These are phyloP conservation scores for Flaveria robusta DNA, from an alignment of 129 eudicot species.

Conservation along the genomic window DNA sequence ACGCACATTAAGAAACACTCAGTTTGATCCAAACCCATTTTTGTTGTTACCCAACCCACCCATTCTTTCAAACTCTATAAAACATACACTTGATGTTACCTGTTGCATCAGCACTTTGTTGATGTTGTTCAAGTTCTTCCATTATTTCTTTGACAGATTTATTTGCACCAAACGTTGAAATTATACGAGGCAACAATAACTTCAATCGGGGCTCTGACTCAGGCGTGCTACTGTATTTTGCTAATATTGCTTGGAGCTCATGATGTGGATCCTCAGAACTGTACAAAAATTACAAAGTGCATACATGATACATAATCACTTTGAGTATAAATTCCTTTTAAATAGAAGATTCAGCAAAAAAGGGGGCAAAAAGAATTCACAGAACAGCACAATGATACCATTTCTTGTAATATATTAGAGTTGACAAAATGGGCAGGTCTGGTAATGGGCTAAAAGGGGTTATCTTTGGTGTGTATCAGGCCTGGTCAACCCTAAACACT, in stretches of 20 bases:
- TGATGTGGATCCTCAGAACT: slow-evolving; percentile 89
- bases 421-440: not conserved
- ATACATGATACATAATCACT: slow-evolving; percentile 21
- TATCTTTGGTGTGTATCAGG: not conserved
- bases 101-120: slow-evolving; percentile 58
- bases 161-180: slow-evolving; percentile 67
- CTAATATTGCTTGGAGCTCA: slow-evolving; percentile 55
- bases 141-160: slow-evolving; percentile 67
- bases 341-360: not conserved
- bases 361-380: not conserved
- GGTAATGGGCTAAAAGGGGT: not conserved
- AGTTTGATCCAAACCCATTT: not conserved
- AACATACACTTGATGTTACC: slow-evolving; percentile 44
- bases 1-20: not conserved
- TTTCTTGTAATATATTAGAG: not conserved
- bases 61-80: slow-evolving; percentile 4
- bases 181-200: slow-evolving; percentile 70
- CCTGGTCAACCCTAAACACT: not conserved
- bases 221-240: slow-evolving; percentile 63
- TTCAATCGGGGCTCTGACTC: slow-evolving; percentile 76
- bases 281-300: slow-evolving; percentile 23
- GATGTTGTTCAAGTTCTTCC: slow-evolving; percentile 65
- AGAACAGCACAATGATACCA: slow-evolving; percentile 1
- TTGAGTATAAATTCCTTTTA: not conserved
- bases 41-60: not conserved